phyloP scores from a whole-genome alignment of 2,329 filamentous ascomycete genomes.

The Botrytis pseudocinerea region DNA sequence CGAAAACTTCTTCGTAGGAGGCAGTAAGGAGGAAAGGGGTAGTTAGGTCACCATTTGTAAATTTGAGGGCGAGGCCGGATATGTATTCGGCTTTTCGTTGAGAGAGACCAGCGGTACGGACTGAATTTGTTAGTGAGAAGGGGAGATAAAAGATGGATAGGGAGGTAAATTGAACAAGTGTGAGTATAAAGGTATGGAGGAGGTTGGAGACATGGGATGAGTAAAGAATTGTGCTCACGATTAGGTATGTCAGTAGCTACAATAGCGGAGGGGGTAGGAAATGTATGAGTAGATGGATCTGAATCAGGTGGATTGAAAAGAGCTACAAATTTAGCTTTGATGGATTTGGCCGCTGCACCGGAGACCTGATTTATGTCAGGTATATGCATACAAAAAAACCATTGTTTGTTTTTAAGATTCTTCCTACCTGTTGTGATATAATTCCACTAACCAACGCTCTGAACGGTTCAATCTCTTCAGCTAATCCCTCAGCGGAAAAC shows the following conservation, averaged over 20 bases:
- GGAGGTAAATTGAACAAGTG: slow-evolving; percentile 49
- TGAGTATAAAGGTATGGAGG: background rate
- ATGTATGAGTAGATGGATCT: slow-evolving; percentile 45
- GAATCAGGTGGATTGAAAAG: slow-evolving; percentile 59
- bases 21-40: slow-evolving; percentile 75
- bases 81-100: slow-evolving; percentile 97
- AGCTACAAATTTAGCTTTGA: slow-evolving; percentile 79
- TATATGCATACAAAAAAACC: background rate
- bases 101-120: slow-evolving; percentile 85
- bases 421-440: slow-evolving; percentile 77
- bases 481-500: slow-evolving; percentile 80
- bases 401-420: background rate
- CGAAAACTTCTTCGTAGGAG: slow-evolving; percentile 81
- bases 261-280: slow-evolving; percentile 78
- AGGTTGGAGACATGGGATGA: background rate
- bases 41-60: slow-evolving; percentile 71
- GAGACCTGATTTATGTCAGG: slow-evolving; percentile 57
- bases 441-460: slow-evolving; percentile 80
- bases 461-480: slow-evolving; percentile 86
- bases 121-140: slow-evolving; percentile 58
- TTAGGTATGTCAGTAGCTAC: slow-evolving; percentile 58
- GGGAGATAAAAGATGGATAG: slow-evolving; percentile 75
- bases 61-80: slow-evolving; percentile 80
- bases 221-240: background rate
- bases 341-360: slow-evolving; percentile 84